These are phyloP conservation scores for Colletotrichum higginsianum DNA, from an alignment of 2,329 filamentous ascomycete species.

Conservation along the genomic window DNA sequence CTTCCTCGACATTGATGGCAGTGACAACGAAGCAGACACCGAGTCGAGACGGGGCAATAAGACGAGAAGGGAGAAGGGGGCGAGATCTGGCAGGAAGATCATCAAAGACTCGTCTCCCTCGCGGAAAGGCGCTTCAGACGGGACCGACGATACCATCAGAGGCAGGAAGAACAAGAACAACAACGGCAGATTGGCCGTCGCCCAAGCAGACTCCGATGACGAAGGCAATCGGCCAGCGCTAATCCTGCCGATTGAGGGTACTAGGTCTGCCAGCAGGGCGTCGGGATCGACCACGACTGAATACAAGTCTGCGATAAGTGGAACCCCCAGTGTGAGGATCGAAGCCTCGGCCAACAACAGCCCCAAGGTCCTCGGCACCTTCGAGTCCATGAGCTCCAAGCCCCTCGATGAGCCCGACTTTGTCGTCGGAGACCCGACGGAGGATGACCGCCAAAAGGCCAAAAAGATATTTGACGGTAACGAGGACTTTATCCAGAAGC, in stretches of 20 bases:
- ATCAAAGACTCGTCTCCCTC: constrained; percentile 32
- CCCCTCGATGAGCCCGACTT: constrained; percentile 72
- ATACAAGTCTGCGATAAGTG: constrained; percentile 56
- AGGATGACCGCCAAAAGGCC: constrained; percentile 83
- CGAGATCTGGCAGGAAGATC: constrained; percentile 29
- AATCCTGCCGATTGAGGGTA: constrained; percentile 60
- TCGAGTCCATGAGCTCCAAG: constrained; percentile 55
- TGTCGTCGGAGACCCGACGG: constrained; percentile 70
- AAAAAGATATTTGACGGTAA: constrained; percentile 87
- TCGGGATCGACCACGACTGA: constrained; percentile 56
- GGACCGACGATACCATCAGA: constrained; percentile 35
- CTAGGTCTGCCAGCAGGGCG: constrained; percentile 51
- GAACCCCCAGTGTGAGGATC: constrained; percentile 60
- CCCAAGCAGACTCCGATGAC: constrained; percentile 53
- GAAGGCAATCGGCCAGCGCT: constrained; percentile 55
- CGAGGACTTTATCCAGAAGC: constrained; percentile 84
- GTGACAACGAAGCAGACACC: constrained; percentile 62
- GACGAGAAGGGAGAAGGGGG: constrained; percentile 18
- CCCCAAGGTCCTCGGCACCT: constrained; percentile 52
- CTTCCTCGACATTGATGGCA: constrained; percentile 66
- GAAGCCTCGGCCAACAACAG: constrained; percentile 55
- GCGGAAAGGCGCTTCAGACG: neutral
- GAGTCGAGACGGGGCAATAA: constrained; percentile 43
- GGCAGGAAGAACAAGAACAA: constrained; percentile 25
- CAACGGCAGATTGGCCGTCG: constrained; percentile 44